phyloP scores from a whole-genome alignment of 164 flowering plant genomes.

The Berberis thunbergii region DNA sequence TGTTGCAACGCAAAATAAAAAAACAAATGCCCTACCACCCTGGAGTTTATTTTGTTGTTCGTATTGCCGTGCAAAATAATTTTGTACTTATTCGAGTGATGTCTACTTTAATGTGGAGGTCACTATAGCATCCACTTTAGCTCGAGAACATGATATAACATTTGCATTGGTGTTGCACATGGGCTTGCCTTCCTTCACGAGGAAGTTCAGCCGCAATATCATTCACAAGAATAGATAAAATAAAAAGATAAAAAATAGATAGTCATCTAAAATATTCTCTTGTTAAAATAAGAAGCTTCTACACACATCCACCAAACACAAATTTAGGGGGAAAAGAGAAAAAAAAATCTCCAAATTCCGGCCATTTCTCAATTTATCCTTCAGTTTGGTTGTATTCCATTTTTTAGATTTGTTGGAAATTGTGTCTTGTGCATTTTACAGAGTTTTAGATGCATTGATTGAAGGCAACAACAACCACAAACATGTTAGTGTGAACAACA shows the following conservation, averaged over 20 bases:
- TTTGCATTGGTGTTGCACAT: slow-evolving; percentile 74
- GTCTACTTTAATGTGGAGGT: slow-evolving; percentile 41
- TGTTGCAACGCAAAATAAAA: too few relatives aligned
- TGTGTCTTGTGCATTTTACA: slow-evolving; percentile 42
- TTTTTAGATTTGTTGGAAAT: slow-evolving; percentile 53
- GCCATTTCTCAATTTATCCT: slow-evolving; percentile 5
- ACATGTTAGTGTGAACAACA: slow-evolving; percentile 40
- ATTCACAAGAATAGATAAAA: slow-evolving; percentile 54
- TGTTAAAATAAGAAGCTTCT: too few relatives aligned
- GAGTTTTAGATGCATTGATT: slow-evolving; percentile 28
- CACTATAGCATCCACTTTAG: slow-evolving; percentile 43
- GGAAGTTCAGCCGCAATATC: slow-evolving; percentile 72
- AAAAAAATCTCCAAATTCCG: not conserved
- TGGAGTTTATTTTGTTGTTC: too few relatives aligned
- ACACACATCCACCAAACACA: too few relatives aligned
- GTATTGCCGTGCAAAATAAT: not conserved
- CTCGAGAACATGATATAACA: slow-evolving; percentile 54
- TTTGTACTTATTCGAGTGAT: not conserved
- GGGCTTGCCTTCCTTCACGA: slow-evolving; percentile 95
- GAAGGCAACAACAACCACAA: slow-evolving; percentile 38
- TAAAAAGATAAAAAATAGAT: too few relatives aligned
- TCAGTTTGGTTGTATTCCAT: slow-evolving; percentile 37
- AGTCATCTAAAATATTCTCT: too few relatives aligned
- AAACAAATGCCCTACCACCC: too few relatives aligned
- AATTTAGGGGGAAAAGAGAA: not conserved